Evolutionary conservation across 805 yeast species (phyloP).

Genomic region (Naumovozyma castellii): DNA sequence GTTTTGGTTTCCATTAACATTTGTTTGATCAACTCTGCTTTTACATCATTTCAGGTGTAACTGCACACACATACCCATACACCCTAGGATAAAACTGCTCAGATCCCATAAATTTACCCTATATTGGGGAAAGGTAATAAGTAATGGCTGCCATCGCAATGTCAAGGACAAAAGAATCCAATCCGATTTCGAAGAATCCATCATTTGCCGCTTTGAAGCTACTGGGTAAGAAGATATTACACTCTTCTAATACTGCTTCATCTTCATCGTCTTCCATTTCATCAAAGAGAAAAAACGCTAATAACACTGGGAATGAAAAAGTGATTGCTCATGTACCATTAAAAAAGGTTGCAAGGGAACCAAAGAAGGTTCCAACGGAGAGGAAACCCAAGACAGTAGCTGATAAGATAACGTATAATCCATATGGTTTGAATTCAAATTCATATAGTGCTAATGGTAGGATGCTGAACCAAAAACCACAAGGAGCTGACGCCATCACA

Average conservation of each 20-base stretch:
- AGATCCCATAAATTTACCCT: too few relatives aligned
- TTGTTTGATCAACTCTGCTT: too few relatives aligned
- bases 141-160: neutral
- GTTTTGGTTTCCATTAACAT: too few relatives aligned
- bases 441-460: slow-evolving; percentile 1
- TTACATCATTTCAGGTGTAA: too few relatives aligned
- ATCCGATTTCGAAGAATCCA: neutral
- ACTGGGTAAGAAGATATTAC: slow-evolving; percentile 10
- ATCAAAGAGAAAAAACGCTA: neutral
- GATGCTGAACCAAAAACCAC: slow-evolving; percentile 1
- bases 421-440: slow-evolving; percentile 39
- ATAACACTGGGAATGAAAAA: neutral
- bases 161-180: neutral
- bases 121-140: too few relatives aligned
- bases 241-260: neutral
- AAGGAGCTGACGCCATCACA: slow-evolving; percentile 1
- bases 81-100: too few relatives aligned
- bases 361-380: neutral
- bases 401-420: slow-evolving; percentile 37
- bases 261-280: neutral
- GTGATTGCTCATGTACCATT: neutral
- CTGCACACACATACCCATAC: too few relatives aligned
- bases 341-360: slow-evolving; percentile 1
- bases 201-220: slow-evolving; percentile 13
- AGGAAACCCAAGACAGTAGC: neutral